Evolutionary conservation across 1,139 yeast species (phyloP), one percentile per base, ranked within the genome.

Genomic region (Yamadazyma friedrichii): DNA sequence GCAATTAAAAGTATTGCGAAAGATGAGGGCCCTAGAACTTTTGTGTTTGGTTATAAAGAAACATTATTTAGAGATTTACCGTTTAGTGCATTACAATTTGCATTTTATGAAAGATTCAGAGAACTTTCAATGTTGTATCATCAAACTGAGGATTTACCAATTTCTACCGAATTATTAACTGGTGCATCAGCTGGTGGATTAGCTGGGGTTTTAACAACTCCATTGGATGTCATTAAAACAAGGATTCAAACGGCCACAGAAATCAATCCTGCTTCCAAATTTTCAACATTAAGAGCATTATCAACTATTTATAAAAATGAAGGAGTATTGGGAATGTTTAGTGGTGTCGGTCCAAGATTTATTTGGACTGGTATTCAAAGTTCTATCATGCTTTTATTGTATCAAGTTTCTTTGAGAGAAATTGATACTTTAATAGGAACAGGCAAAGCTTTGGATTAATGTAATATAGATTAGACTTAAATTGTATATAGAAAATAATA

Each of bases 121-220:
- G 74, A 76, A 47, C 62, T 70, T 53, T 89, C 91, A 1, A 82
- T 78, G 39, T 48, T 56, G 12, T 70, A 65, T 46, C 55, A 69
- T 44, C 46, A 49, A n/a, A 54, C 70, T 9, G 68, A 68, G 26
- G 81, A 78, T 35, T 62, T 85, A 41, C 79, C 89, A 0, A 67
- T 84, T 4, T 44, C 67, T 3, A 62, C 76, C 25, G 98, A 93
- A 62, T 66, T 93, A 29, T 52, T 76, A 12, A 88, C 97, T 0
- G 98, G 98, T 42, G 98, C 97, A 0, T 81, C 88, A 0, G 98
- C 98, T 1, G 99, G 99, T 49, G 98, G 97, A 1, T 67, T 91
- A 31, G 96, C 98, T 0, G 98, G 98, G 1, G 78, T 81, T 0
- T 54, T 73, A 36, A 87, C 95, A 1, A 86, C 95, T 0, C 95